Conservation (phyloP, 2,329 filamentous ascomycete genomes). For the Fusarium humuli region DNA sequence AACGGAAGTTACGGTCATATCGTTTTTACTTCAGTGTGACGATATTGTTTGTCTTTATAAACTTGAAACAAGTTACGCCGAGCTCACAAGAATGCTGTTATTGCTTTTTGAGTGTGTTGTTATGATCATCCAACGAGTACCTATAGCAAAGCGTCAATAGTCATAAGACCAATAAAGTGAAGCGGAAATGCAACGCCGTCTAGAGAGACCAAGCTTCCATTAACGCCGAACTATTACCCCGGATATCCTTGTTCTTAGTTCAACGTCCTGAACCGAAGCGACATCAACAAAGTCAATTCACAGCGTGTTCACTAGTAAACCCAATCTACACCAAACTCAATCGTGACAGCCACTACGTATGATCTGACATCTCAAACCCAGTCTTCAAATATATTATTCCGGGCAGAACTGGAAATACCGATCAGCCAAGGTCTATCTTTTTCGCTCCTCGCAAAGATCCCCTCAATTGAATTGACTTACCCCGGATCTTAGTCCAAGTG, state of each 20-base stretch:
- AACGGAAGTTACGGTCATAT: too few relatives aligned
- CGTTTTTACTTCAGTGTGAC: too few relatives aligned
- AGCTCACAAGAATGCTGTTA: background rate
- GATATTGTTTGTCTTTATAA: background rate
- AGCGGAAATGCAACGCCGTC: background rate
- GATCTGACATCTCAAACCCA: background rate
- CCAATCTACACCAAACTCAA: background rate
- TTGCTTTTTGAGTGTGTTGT: accelerated
- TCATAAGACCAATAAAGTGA: background rate
- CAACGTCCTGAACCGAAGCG: background rate
- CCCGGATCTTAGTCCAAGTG: slow-evolving; percentile 22
- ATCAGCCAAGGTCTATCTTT: background rate
- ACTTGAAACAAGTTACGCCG: background rate
- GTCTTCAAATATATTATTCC: background rate
- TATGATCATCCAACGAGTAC: background rate
- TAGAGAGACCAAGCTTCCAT: background rate
- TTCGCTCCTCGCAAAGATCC: background rate
- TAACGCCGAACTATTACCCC: background rate
- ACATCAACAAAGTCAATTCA: background rate
- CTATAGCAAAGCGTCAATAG: background rate
- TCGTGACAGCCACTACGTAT: too few relatives aligned
- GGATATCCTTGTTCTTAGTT: background rate
- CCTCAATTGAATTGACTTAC: background rate
- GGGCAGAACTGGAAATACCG: background rate
- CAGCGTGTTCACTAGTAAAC: background rate